Percentiles rank a stretch among this genome's conserved stretches.
These are phyloP conservation scores for Nigrograna mackinnonii DNA, from an alignment of 2,329 filamentous ascomycete genomes.

Conservation along the genomic window DNA sequence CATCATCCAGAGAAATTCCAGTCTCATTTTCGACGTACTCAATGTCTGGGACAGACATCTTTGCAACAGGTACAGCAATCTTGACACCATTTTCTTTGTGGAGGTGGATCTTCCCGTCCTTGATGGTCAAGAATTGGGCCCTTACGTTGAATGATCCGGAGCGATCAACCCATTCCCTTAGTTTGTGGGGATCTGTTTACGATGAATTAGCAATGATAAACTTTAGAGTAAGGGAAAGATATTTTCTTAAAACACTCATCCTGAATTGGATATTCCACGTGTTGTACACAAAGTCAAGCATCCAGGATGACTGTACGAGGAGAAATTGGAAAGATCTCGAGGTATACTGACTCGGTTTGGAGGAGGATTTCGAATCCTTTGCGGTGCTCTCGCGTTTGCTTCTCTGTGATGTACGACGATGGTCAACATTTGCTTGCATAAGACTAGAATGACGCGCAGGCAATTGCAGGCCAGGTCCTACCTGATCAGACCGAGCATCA, in stretches of 20 bases:
- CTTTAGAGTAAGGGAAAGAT: neutral
- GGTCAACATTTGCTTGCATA: slow-evolving; percentile 66
- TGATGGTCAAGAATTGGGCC: slow-evolving; percentile 91
- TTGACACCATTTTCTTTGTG: slow-evolving; percentile 99
- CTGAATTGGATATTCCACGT: no score
- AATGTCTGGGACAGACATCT: slow-evolving; percentile 94
- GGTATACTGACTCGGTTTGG: slow-evolving; percentile 71
- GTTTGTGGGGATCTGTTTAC: slow-evolving; percentile 68
- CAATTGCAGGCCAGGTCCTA: slow-evolving; percentile 76
- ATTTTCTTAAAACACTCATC: no score
- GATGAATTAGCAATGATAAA: slow-evolving; percentile 2
- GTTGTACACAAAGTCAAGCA: no score
- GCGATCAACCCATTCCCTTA: slow-evolving; percentile 92
- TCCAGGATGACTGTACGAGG: no score
- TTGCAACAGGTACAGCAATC: slow-evolving; percentile 91
- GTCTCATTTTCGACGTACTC: slow-evolving; percentile 90
- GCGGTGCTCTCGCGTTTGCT: slow-evolving; percentile 70
- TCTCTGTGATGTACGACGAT: slow-evolving; percentile 72
- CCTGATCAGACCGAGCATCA: slow-evolving; percentile 64
- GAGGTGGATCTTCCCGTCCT: slow-evolving; percentile 95
- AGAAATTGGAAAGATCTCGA: no score
- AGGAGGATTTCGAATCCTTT: slow-evolving; percentile 54
- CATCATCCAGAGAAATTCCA: slow-evolving; percentile 86
- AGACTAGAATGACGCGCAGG: slow-evolving; percentile 82
- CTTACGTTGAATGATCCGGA: slow-evolving; percentile 97